phyloP scores from a whole-genome alignment of 2,329 filamentous ascomycete genomes.

The Monilinia laxa region DNA sequence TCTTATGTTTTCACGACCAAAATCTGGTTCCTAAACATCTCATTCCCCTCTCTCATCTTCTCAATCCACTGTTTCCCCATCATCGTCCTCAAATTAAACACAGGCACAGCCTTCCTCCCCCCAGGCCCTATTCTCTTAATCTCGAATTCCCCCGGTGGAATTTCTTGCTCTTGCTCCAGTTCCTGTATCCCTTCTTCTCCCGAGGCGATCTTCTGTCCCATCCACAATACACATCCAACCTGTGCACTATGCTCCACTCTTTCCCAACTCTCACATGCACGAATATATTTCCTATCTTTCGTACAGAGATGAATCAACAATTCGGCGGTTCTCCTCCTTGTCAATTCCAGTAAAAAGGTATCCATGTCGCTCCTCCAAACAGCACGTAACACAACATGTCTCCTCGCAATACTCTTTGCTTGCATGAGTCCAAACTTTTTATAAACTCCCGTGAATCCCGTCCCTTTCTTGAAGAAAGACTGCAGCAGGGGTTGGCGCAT shows the following conservation, averaged over 20 bases:
- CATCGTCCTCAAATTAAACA: slow-evolving; percentile 54
- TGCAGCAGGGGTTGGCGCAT: slow-evolving; percentile 21
- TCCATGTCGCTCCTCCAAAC: slow-evolving; percentile 58
- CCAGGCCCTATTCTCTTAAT: slow-evolving; percentile 44
- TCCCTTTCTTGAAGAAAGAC: neutral
- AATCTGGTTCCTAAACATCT: slow-evolving; percentile 39
- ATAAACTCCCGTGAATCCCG: neutral
- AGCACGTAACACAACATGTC: slow-evolving; percentile 23
- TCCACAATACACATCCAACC: slow-evolving; percentile 35
- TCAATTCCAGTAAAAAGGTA: slow-evolving; percentile 49
- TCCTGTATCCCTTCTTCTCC: neutral
- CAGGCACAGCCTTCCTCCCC: slow-evolving; percentile 43
- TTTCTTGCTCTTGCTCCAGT: slow-evolving; percentile 25
- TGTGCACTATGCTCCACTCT: slow-evolving; percentile 44
- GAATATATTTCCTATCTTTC: slow-evolving; percentile 45
- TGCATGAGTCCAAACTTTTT: neutral
- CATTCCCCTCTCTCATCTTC: slow-evolving; percentile 42
- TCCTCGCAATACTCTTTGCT: neutral
- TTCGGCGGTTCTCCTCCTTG: slow-evolving; percentile 50
- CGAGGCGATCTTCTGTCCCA: slow-evolving; percentile 25
- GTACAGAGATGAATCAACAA: slow-evolving; percentile 46
- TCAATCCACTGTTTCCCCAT: slow-evolving; percentile 50
- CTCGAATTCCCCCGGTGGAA: slow-evolving; percentile 44
- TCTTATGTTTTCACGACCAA: slow-evolving; percentile 45
- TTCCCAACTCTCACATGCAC: slow-evolving; percentile 47